Base-by-base conservation (phyloP, 1,284 basidiomycete genomes). In the Boletus chippewaensis region DNA sequence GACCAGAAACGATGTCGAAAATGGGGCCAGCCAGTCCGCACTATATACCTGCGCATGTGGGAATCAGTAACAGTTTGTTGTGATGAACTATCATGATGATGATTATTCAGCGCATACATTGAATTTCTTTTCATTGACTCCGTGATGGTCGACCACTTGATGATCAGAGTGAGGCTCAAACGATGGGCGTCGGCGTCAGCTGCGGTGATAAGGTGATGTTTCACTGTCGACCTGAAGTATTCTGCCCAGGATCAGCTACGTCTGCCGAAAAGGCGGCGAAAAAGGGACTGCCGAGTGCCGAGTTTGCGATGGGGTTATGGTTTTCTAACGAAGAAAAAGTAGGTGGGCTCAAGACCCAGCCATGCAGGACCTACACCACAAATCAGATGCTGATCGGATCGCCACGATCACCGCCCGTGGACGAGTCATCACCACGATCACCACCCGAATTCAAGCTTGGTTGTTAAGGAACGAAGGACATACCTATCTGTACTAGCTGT, bases 231-330 rank as follows among this genome's bases (percentile, higher is more conserved):
- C 11, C 31, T 12, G 24, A 24, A 24, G 24, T 15, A 6, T 32
- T 32, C 31, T 32, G 9, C 29, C 29, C 29, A 12, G 22, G 22
- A 24, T 24, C 24, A 7, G 4, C 24, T 24, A 90, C 86, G 0
- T 97, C 96, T 72, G 94, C 94, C 0, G 87, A 93, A 57, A 95
- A 95, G 69, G 91, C 94, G 0, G 92, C 93, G 0, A 71, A 76
- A 49, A 87, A 86, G 57, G 84, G 84, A 0, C 71, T 95, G 31
- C 79, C 90, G 0, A 86, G 80, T 50, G 94, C 20, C 18, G 18
- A 18, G 18, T 18, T 18, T 18, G 18, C 18, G 18, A 18, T 18
- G 18, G 18, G 18, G 18, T 18, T 18, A 18, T n/a, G 18, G 18
- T 18, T 18, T 18, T 18, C 18, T 18, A 18, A 18, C 18, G 18